phyloP scores from a whole-genome alignment of 2,329 filamentous ascomycete species.

The Lecanicillium sp. region DNA sequence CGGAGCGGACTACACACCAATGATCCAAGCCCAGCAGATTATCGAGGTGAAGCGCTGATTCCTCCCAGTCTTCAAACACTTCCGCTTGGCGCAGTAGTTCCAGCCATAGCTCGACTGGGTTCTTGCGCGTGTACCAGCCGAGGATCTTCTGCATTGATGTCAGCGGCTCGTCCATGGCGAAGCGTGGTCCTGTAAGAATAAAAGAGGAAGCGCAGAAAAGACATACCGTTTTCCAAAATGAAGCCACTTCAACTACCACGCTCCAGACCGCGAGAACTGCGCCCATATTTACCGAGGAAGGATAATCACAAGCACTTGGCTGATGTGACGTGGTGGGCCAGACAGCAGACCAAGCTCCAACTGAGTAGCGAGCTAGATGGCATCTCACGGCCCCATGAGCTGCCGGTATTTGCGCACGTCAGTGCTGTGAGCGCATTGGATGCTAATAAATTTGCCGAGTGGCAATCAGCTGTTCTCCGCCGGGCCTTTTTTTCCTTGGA shows the following conservation, averaged over 20 bases:
- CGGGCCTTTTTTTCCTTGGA: no score
- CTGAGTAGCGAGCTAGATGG: no score
- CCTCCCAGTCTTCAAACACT: constrained; percentile 79
- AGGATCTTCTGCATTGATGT: constrained; percentile 50
- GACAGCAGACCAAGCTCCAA: not conserved
- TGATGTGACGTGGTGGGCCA: constrained; percentile 8
- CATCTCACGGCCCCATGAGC: no score
- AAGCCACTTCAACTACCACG: constrained; percentile 51
- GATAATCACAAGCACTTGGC: constrained; percentile 22
- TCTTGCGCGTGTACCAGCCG: constrained; percentile 58
- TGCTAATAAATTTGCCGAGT: no score
- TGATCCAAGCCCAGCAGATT: constrained; percentile 70
- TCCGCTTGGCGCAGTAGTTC: constrained; percentile 57
- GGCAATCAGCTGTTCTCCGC: no score
- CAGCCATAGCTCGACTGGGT: constrained; percentile 55
- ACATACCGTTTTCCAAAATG: constrained; percentile 54
- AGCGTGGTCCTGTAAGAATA: not conserved
- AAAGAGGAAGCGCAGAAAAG: constrained; percentile 5
- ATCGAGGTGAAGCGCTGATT: constrained; percentile 76
- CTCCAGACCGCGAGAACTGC: constrained; percentile 42
- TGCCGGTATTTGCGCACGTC: no score
- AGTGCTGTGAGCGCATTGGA: no score
- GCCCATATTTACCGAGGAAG: constrained; percentile 31
- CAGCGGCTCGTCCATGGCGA: constrained; percentile 13
- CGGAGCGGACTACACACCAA: constrained; percentile 49